Percentiles rank a stretch among this genome's conserved stretches.
Conservation (phyloP, 2,329 filamentous ascomycete species). For the Exophiala phaeomuriformis region DNA sequence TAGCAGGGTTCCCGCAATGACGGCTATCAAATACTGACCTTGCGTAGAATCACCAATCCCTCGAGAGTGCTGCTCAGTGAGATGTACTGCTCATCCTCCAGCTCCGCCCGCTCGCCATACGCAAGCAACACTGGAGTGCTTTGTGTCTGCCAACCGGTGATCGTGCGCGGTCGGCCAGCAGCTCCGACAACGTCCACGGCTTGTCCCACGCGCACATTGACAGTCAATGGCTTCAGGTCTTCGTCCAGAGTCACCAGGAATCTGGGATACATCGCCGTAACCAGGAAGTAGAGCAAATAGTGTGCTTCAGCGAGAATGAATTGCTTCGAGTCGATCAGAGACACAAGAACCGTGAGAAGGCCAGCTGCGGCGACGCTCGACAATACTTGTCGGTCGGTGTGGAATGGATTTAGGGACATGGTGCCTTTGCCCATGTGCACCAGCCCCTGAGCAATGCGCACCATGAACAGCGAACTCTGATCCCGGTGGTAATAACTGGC, state of each 20-base stretch:
- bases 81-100: conserved; percentile 97
- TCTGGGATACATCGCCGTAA: conserved; percentile 91
- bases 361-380: conserved; percentile 86
- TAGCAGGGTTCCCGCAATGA: conserved; percentile 20
- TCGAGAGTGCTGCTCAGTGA: conserved; percentile 85
- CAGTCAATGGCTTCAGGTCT: conserved; percentile 82
- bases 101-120: conserved; percentile 90
- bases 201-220: conserved; percentile 95
- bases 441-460: conserved; percentile 93
- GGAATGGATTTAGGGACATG: conserved; percentile 94
- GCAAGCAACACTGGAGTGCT: conserved; percentile 93
- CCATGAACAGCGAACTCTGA: conserved; percentile 96
- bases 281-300: conserved; percentile 95
- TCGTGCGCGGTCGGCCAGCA: conserved; percentile 94
- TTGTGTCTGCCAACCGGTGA: conserved; percentile 98
- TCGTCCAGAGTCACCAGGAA: conserved; percentile 96
- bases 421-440: conserved; percentile 99
- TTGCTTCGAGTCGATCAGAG: conserved; percentile 91
- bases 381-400: conserved; percentile 92
- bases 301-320: conserved; percentile 67
- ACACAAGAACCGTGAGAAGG: conserved; percentile 79
- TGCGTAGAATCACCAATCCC: conserved; percentile 90
- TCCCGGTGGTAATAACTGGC: conserved; percentile 98
- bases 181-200: conserved; percentile 97
- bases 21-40: conserved; percentile 56